These are phyloP conservation scores for Fusarium humuli DNA, from an alignment of 2,329 filamentous ascomycete genomes.

Conservation along the genomic window DNA sequence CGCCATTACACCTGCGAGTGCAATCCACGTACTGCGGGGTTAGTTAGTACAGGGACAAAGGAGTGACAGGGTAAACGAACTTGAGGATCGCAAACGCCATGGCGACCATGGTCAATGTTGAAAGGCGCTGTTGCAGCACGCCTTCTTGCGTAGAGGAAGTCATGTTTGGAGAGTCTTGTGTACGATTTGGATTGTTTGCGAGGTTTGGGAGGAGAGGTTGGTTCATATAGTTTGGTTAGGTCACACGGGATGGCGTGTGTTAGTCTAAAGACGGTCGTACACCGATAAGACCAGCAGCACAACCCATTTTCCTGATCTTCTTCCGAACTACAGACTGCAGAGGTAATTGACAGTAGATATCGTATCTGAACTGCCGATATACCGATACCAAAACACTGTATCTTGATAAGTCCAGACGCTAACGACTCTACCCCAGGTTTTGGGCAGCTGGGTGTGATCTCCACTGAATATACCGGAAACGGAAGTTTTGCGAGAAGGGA, in stretches of 20 bases:
- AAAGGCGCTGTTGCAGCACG: constrained; percentile 41
- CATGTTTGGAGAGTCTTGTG: neutral
- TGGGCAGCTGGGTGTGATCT: neutral
- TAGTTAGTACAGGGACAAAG: neutral
- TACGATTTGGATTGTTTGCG: neutral
- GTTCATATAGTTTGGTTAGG: constrained; percentile 15
- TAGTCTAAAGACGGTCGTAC: neutral
- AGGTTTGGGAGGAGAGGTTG: neutral
- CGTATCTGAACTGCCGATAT: constrained; percentile 8
- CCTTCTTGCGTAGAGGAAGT: neutral
- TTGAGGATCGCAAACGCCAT: constrained; percentile 59
- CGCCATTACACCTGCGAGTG: constrained; percentile 57
- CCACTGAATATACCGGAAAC: neutral
- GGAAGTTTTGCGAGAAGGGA: neutral
- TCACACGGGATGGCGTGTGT: neutral
- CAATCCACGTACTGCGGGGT: constrained; percentile 45
- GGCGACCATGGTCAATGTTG: constrained; percentile 56
- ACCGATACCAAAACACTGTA: neutral
- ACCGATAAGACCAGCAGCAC: neutral
- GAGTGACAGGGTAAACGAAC: constrained; percentile 29
- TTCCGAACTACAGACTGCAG: neutral
- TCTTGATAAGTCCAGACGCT: constrained; percentile 15
- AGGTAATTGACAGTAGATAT: neutral
- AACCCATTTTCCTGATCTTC: neutral
- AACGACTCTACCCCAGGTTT: constrained; percentile 22